Base-by-base conservation (phyloP, 2,329 filamentous ascomycete genomes). In the Elsinoe australis region DNA sequence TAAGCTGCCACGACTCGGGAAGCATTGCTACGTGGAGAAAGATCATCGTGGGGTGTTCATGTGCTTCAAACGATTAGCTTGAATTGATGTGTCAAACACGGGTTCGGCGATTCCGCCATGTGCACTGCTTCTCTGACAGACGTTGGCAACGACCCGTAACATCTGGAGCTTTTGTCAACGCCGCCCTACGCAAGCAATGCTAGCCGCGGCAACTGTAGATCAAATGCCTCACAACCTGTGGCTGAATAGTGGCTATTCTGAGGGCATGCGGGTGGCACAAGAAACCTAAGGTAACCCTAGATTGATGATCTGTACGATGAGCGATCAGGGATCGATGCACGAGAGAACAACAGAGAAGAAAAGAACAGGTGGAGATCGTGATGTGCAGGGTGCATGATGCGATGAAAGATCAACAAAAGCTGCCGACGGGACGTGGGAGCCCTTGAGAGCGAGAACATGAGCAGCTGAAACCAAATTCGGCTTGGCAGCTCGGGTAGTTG, bases 301-400 rank as follows among this genome's bases (percentile, higher is more conserved):
- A 41, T 41, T 21, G 21, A 44, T 44, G 21, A 15, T 19, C 39
- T 44, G 26, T 15, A 29, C 24, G 28, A 44, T 44, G 17, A 44
- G 39, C 39, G 39, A 44, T 44, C 39, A 44, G 39, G 39, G 39
- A 44, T 24, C 14, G 4, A 12, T 31, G n/a, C 8, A 21, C 24
- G 21, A 15, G 39, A 17, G 18, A 3, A 32, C 18, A 21, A n/a
- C 24, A 44, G 21, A 15, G 39, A 24, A 18, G 3, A 32, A 32
- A 32, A 44, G 39, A 44, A 32, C 39, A 21, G 10, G 39, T 44
- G 39, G 39, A 44, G 24, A 14, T 32, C n/a, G 17, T 44, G 26
- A 44, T 44, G 24, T 29, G 29, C 39, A 21, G 39, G 39, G 29
- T 44, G 39, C 39, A 44, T 44, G n/a, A n/a, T n/a, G n/a, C n/a